Base-by-base conservation (phyloP, 2,329 filamentous ascomycete species). In the Zalaria obscura region DNA sequence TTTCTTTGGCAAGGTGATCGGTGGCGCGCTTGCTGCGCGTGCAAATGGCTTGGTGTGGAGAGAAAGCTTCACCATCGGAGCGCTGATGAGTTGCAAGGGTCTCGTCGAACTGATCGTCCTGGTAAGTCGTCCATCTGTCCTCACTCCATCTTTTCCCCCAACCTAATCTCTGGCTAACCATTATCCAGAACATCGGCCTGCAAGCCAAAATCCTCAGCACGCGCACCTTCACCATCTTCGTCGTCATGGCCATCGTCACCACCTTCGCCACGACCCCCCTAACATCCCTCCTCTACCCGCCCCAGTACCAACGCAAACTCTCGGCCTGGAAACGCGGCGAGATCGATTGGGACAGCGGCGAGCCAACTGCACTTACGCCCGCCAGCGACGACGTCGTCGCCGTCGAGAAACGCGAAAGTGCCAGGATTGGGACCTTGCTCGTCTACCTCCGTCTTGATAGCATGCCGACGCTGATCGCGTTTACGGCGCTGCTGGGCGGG, bases 41-140 rank as follows among this genome's bases (percentile, higher is more conserved):
- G 55, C 76, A 3, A 84, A 77, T 52, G 86, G 82, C 26, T 68
- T 95, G 39, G 72, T 93, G 1, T 96, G 89, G 89, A 75, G 88
- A 45, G 89, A 96, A 59, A 88, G 83, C 43, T 75, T 93, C 28
- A 77, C 85, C 1, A 91, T 96, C 50, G 89, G 89, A 9, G 77
- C 80, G 10, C 64, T 95, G 52, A 96, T 96, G 89, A 93, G 85
- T 62, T 96, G 89, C 62, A 96, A 96, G 61, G 89, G 89, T 53
- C 69, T 96, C 6, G 88, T 95, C 0, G 88, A 95, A 59, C 67
- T 96, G 40, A 95, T 96, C 58, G 88, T 95, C n/a, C 60, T 93
- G 60, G 84, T 88, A 68, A 63, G 77, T 53, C 8, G 32, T 50
- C 36, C 7, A 32, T 7, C 29, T 7, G 29, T 7, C 7, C 7